Base-by-base conservation (phyloP, 2,329 filamentous ascomycete species). In the Alternaria incomplexa region DNA sequence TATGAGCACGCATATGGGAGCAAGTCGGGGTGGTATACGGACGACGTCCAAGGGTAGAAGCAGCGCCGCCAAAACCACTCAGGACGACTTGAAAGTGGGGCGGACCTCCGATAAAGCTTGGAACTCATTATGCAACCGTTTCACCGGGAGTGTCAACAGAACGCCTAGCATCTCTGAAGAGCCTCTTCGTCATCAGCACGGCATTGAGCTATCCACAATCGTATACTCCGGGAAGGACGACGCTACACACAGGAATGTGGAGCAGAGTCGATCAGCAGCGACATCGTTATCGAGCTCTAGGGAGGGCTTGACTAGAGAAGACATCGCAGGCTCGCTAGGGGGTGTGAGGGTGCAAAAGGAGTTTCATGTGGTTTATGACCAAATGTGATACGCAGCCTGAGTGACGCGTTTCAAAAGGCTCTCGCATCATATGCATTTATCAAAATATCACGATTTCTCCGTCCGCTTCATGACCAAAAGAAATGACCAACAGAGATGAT, bases 201-300 rank as follows among this genome's bases (percentile, higher is more conserved):
- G 57, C 20, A 61, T 61, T 20, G 61, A 63, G 45, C 30, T 61
- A 23, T 63, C 57, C n/a, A 63, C 61, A 22, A 46, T 22, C 12
- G 54, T 63, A 25, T 63, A 63, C 40, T 28, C 46, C 15, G 60
- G 43, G 15, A 54, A 28, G 13, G 53, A 17, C 28, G 25, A 51
- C 11, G n/a, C 25, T 26, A 25, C n/a, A 28, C 25, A 26, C 6
- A 32, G 48, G 13, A 51, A 51, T 51, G 5, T 17, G 25, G 25
- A 12, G 30, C 17, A 51, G 25, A 30, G 48, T 51, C 48, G 30
- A 51, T 51, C 48, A 17, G 48, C 48, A 25, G 48, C 48, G 3
- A 51, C 48, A 20, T 51, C 26, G n/a, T 26, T 51, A 26, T 51
- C 48, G 25, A 26, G 48, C 4, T 51, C 48, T 15, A 26, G 48